phyloP scores from a whole-genome alignment of 2,329 filamentous ascomycete species.

The Albophoma yamanashiensis region DNA sequence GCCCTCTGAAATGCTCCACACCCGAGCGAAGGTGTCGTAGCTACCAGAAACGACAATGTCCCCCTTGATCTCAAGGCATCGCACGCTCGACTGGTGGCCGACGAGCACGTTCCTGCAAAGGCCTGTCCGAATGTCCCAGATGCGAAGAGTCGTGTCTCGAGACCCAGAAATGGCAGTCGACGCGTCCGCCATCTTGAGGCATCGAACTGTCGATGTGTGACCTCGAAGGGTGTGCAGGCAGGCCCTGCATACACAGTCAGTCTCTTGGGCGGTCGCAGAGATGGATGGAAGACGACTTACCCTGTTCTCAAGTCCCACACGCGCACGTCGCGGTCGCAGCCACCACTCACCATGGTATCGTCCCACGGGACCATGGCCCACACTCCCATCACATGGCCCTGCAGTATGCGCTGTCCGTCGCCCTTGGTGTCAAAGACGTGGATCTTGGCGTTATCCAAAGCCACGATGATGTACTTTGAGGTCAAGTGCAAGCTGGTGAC shows the following conservation, averaged over 20 bases:
- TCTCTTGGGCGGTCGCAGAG: neutral
- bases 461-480: conserved; percentile 92
- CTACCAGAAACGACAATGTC: conserved; percentile 97
- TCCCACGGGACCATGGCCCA: conserved; percentile 99
- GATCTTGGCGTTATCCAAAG: conserved; percentile 95
- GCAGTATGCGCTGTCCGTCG: conserved; percentile 74
- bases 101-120: conserved; percentile 85
- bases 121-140: conserved; percentile 89
- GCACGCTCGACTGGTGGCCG: conserved; percentile 89
- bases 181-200: conserved; percentile 92
- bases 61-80: conserved; percentile 90
- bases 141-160: conserved; percentile 82
- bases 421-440: conserved; percentile 95
- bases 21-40: conserved; percentile 92
- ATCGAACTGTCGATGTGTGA: conserved; percentile 93
- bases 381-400: conserved; percentile 97
- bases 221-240: conserved; percentile 78
- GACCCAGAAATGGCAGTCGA: conserved; percentile 95
- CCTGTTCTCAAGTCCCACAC: conserved; percentile 95
- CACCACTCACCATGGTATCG: conserved; percentile 87
- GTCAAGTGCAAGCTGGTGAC: conserved; percentile 94
- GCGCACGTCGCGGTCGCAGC: conserved; percentile 90
- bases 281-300: conserved; percentile 37
- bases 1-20: conserved; percentile 96
- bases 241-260: conserved; percentile 36